phyloP scores from a whole-genome alignment of 2,329 filamentous ascomycete genomes.

The Curvularia sp. region DNA sequence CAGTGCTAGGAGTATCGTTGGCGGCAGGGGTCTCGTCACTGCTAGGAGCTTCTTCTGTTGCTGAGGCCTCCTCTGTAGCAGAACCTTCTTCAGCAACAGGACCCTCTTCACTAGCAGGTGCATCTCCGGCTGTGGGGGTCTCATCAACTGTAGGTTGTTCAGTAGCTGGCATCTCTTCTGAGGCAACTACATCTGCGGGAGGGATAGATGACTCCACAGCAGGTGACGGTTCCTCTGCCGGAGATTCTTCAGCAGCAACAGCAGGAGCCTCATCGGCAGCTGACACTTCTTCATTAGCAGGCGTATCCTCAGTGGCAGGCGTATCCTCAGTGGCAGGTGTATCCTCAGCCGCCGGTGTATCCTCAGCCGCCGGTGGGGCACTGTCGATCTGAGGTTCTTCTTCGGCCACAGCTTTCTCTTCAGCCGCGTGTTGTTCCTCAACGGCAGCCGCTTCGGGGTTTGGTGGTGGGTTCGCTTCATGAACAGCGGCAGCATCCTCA shows the following conservation, averaged over 20 bases:
- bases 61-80: conserved; percentile 4
- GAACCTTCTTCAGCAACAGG: not conserved
- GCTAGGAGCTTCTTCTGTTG: not conserved
- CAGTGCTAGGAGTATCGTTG: not conserved
- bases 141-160: conserved; percentile 8
- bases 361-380: conserved; percentile 1
- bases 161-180: not conserved
- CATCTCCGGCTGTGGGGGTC: not conserved
- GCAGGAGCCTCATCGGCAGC: not conserved
- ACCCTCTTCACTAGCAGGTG: not conserved
- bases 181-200: not conserved
- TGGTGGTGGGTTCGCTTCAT: conserved; percentile 1
- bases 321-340: not conserved
- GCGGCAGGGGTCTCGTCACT: not conserved
- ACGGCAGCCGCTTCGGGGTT: not conserved
- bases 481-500: conserved; percentile 1
- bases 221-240: conserved; percentile 1
- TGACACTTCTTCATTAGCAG: not conserved
- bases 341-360: not conserved
- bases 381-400: conserved; percentile 1
- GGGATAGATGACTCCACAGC: not conserved
- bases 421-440: conserved; percentile 1
- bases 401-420: not conserved
- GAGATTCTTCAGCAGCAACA: not conserved
- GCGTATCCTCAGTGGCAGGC: not conserved